Percentiles rank a stretch among this genome's conserved stretches.
phyloP scores from a whole-genome alignment of 83 land plant genomes.

The Diphasiastrum complanatum region DNA sequence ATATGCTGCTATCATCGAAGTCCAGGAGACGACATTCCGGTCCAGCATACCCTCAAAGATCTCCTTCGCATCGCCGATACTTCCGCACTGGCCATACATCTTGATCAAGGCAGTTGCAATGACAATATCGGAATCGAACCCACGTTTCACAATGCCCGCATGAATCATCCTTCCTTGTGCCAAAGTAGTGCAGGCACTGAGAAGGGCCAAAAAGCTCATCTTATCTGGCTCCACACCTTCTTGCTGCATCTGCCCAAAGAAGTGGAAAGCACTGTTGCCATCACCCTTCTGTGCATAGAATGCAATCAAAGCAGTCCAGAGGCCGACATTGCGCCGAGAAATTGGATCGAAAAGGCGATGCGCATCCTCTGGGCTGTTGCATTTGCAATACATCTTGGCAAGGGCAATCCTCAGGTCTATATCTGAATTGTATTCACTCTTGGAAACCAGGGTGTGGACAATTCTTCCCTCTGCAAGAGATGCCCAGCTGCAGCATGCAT shows the following conservation, averaged over 20 bases:
- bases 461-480: slow-evolving; percentile 21
- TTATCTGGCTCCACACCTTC: slow-evolving; percentile 20
- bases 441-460: slow-evolving; percentile 23
- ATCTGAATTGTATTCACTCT: slow-evolving; percentile 21
- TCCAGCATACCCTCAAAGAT: not conserved
- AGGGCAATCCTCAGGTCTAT: slow-evolving; percentile 36
- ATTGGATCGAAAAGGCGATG: slow-evolving; percentile 36
- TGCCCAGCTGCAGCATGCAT: slow-evolving; percentile 35
- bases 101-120: slow-evolving; percentile 34
- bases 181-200: slow-evolving; percentile 37
- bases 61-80: slow-evolving; percentile 2
- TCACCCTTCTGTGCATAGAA: slow-evolving; percentile 41
- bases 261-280: slow-evolving; percentile 28
- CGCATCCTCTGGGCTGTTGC: slow-evolving; percentile 32
- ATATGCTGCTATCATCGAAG: slow-evolving; percentile 41
- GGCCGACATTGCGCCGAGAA: slow-evolving; percentile 24
- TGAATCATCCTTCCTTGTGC: slow-evolving; percentile 42
- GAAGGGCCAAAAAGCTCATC: slow-evolving; percentile 32
- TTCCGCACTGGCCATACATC: slow-evolving; percentile 37
- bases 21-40: slow-evolving; percentile 46
- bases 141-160: slow-evolving; percentile 14
- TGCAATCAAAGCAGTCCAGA: slow-evolving; percentile 55
- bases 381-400: slow-evolving; percentile 45
- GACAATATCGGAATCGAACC: slow-evolving; percentile 21
- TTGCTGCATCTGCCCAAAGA: slow-evolving; percentile 34